Evolutionary conservation across 331 rosid species (phyloP).

Genomic region (Ulmus americana): DNA sequence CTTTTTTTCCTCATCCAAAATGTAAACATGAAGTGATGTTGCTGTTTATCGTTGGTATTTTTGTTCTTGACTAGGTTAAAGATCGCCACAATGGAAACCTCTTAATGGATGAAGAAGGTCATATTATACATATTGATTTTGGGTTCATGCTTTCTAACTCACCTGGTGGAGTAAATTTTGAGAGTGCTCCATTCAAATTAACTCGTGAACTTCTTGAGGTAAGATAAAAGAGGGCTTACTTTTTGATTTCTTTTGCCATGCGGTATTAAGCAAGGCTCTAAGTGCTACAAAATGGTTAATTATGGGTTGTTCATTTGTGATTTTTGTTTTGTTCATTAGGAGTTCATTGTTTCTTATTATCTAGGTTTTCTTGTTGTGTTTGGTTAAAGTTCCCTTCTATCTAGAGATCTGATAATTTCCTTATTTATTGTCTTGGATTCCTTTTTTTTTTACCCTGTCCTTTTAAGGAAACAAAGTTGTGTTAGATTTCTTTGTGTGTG

Average conservation of each 20-base stretch:
- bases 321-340: background rate
- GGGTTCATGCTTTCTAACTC: conserved; percentile 98
- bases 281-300: background rate
- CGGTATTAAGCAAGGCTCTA: background rate
- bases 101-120: conserved; percentile 93
- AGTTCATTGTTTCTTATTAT: background rate
- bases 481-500: too few species aligned
- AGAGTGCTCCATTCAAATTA: conserved; percentile 95
- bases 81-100: conserved; percentile 97
- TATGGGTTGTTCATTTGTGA: background rate
- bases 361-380: background rate
- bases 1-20: background rate
- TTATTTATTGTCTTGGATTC: background rate
- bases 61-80: conserved; percentile 52
- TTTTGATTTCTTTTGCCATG: background rate
- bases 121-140: conserved; percentile 91
- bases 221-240: background rate
- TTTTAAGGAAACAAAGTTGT: too few species aligned
- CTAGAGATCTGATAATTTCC: background rate
- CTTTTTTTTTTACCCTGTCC: background rate
- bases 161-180: conserved; percentile 97
- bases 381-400: background rate
- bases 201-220: conserved; percentile 97
- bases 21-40: background rate
- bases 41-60: background rate